Evolutionary conservation across 257 asterid species (phyloP).

Genomic region (Capsicum pubescens): DNA sequence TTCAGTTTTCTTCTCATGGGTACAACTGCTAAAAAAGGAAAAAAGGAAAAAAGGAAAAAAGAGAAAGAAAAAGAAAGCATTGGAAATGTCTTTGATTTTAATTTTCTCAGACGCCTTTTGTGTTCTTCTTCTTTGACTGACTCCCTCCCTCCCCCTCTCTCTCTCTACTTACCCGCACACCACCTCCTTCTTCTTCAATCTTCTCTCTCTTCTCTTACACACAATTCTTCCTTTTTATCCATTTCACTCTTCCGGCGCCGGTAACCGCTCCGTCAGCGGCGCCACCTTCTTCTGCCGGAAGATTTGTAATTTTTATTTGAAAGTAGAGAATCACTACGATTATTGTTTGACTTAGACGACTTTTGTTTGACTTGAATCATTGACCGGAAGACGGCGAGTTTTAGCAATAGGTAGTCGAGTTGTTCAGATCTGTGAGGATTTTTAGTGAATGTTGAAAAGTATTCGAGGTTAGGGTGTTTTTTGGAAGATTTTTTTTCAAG

Average conservation of each 20-base stretch:
- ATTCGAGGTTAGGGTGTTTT: constrained; percentile 34
- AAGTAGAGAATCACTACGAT: background rate
- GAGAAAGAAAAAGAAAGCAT: background rate
- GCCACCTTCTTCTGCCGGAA: constrained; percentile 11
- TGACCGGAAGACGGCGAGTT: background rate
- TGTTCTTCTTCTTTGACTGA: constrained; percentile 21
- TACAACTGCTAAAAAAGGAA: background rate
- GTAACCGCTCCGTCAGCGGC: background rate
- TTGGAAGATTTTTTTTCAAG: constrained; percentile 38
- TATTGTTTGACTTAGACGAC: constrained; percentile 18
- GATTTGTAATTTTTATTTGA: background rate
- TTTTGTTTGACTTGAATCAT: constrained; percentile 28
- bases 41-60: background rate
- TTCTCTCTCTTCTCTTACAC: background rate
- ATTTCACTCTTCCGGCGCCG: constrained; percentile 31
- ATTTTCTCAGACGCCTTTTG: constrained; percentile 26
- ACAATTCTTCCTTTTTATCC: background rate
- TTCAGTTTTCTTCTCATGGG: background rate
- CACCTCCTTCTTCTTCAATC: constrained; percentile 24
- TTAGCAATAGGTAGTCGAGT: constrained; percentile 25
- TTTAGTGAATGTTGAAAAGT: constrained; percentile 34
- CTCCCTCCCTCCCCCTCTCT: background rate
- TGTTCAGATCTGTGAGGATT: constrained; percentile 41
- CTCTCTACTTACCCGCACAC: constrained; percentile 4
- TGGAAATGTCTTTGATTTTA: constrained; percentile 25